Conservation (phyloP, 1,284 basidiomycete genomes). For the Moesziomyces sp. region DNA sequence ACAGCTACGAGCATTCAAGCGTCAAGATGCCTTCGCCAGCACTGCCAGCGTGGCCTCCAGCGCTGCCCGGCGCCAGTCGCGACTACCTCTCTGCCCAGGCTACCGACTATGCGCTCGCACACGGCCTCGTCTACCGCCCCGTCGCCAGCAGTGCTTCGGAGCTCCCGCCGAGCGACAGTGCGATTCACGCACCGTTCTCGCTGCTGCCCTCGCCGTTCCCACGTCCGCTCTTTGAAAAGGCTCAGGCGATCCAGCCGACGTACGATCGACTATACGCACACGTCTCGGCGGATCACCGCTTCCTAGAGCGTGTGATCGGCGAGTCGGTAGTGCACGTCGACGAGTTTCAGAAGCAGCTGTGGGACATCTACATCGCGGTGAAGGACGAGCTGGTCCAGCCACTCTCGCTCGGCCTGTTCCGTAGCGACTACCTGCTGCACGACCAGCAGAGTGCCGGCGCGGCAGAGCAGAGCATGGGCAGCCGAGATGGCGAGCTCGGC, state of each 20-base stretch:
- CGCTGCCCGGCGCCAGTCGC: slow-evolving; percentile 74
- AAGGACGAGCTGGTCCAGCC: slow-evolving; percentile 71
- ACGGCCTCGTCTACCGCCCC: slow-evolving; percentile 85
- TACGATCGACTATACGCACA: slow-evolving; percentile 89
- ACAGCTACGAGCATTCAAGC: not conserved
- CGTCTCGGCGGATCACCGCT: slow-evolving; percentile 81
- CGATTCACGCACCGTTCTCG: slow-evolving; percentile 88
- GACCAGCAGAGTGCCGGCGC: slow-evolving; percentile 40
- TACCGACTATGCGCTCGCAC: slow-evolving; percentile 84
- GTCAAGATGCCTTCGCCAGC: slow-evolving; percentile 12
- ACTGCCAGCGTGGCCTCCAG: slow-evolving; percentile 76
- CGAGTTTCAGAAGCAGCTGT: slow-evolving; percentile 84
- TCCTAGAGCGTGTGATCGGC: slow-evolving; percentile 85
- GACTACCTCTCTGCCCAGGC: slow-evolving; percentile 76
- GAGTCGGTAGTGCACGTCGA: slow-evolving; percentile 84
- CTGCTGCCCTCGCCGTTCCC: slow-evolving; percentile 90
- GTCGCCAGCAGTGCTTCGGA: slow-evolving; percentile 67
- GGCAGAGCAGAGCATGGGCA: slow-evolving; percentile 6
- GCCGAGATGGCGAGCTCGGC: slow-evolving; percentile 65
- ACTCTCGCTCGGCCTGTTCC: slow-evolving; percentile 88
- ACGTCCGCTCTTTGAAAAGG: slow-evolving; percentile 76
- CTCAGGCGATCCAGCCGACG: slow-evolving; percentile 76
- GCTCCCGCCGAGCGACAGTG: slow-evolving; percentile 70
- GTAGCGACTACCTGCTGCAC: slow-evolving; percentile 96
- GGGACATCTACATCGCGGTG: slow-evolving; percentile 83